Conservation (phyloP, 1,284 basidiomycete species). For the Cutaneotrichosporon cyanovorans region DNA sequence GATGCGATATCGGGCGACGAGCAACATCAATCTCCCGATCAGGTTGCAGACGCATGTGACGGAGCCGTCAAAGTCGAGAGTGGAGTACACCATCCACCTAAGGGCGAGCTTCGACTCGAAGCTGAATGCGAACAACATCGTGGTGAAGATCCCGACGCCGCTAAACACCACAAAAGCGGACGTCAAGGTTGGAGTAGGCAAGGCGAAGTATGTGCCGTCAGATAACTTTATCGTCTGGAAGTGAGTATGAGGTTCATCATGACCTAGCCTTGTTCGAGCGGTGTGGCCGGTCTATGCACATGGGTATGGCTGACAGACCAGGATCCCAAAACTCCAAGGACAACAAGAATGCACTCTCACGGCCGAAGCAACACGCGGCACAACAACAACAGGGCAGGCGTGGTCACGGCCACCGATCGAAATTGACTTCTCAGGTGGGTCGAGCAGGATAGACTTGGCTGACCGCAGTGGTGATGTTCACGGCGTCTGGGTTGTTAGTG, state of each 20-base stretch:
- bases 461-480: constrained; percentile 87
- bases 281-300: too few species aligned
- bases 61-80: constrained; percentile 82
- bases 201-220: constrained; percentile 92
- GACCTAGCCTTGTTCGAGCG: too few species aligned
- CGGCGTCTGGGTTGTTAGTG: constrained; percentile 88
- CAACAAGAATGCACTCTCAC: constrained; percentile 81
- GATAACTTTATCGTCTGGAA: constrained; percentile 98
- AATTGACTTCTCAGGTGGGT: constrained; percentile 66
- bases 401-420: constrained; percentile 98
- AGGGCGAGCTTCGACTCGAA: constrained; percentile 87
- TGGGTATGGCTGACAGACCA: constrained; percentile 38
- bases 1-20: constrained; percentile 93
- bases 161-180: constrained; percentile 87
- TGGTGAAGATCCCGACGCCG: constrained; percentile 90
- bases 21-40: constrained; percentile 90
- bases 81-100: constrained; percentile 83
- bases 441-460: neutral
- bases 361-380: constrained; percentile 73
- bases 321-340: constrained; percentile 86
- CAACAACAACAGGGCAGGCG: constrained; percentile 80
- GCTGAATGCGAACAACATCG: constrained; percentile 84
- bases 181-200: constrained; percentile 82
- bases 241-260: constrained; percentile 52
- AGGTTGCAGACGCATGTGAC: constrained; percentile 84